Conservation (phyloP, 371 early-diverging fungal genomes). For the Rhizopus stolonifer region DNA sequence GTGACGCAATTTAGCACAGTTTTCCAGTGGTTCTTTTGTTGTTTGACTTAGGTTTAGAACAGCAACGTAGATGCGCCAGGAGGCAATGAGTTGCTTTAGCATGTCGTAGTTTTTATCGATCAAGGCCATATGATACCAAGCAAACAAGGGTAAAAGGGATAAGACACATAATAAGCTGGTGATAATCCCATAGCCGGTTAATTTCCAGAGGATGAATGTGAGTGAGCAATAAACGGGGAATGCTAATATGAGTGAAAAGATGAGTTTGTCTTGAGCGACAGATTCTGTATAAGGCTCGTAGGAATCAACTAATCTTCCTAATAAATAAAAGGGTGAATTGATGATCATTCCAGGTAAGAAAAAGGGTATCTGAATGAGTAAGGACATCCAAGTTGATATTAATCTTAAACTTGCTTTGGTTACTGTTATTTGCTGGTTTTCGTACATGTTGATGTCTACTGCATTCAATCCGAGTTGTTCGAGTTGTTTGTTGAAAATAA, state of each 20-base stretch:
- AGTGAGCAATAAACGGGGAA: slow-evolving; percentile 40
- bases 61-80: slow-evolving; percentile 52
- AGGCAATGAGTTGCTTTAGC: slow-evolving; percentile 42
- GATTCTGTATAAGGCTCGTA: slow-evolving; percentile 55
- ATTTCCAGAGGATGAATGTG: slow-evolving; percentile 36
- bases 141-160: slow-evolving; percentile 42
- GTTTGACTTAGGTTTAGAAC: slow-evolving; percentile 19
- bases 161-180: slow-evolving; percentile 29
- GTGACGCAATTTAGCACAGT: slow-evolving; percentile 33
- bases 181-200: slow-evolving; percentile 27
- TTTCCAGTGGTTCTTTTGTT: slow-evolving; percentile 38
- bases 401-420: slow-evolving; percentile 34
- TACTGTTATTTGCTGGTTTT: slow-evolving; percentile 41
- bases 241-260: slow-evolving; percentile 32
- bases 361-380: slow-evolving; percentile 50
- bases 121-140: slow-evolving; percentile 51
- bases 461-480: slow-evolving; percentile 41
- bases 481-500: slow-evolving; percentile 37
- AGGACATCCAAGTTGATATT: slow-evolving; percentile 32
- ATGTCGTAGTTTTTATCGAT: slow-evolving; percentile 53
- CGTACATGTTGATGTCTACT: slow-evolving; percentile 46
- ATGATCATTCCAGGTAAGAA: slow-evolving; percentile 57
- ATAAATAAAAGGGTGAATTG: slow-evolving; percentile 52
- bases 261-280: slow-evolving; percentile 53
- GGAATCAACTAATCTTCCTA: slow-evolving; percentile 43